Base-by-base conservation (phyloP, 2,329 filamentous ascomycete species). In the Pseudocercospora fuligena region DNA sequence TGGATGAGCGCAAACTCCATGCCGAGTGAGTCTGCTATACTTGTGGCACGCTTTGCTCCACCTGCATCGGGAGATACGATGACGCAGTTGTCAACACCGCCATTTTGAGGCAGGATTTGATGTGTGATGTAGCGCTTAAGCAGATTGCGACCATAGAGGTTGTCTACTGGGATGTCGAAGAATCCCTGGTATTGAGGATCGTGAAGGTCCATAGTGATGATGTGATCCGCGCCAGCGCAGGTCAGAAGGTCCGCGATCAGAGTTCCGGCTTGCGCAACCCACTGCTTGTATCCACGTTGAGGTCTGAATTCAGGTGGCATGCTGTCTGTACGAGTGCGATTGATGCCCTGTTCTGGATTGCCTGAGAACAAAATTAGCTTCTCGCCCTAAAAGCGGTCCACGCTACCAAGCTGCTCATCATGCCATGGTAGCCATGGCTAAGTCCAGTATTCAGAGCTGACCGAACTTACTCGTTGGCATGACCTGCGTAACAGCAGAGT, bases 81-180 rank as follows among this genome's bases (percentile, higher is more conserved):
- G 54, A 99, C 93, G 56, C 75, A 78, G 49, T 70, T 68, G 21
- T 77, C 74, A 7, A 66, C 61, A 1, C 75, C 76, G 43, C 92
- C 92, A 79, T 90, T 90, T 80, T 90, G 94, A 76, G 94, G 90
- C 58, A 92, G 90, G 67, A 97, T 95, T 74, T 93, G 88, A 76
- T 91, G 89, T 77, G 93, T 90, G 73, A 90, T 89, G 78, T 89
- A 89, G 74, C 86, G 87, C 76, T 87, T 87, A 65, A 90, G 83
- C 60, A 94, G 82, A 59, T 91, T 90, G 73, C 92, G 89, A 64
- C 90, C 94, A 81, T 98, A 98, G 19, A 99, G 86, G 79, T 99
- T 99, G 82, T 99, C 95, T 64, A 99, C 95, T 2, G 95, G 95
- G 66, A 98, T 97, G 77, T 99, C 94, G 77, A 99, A 98, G 85